These are phyloP conservation scores for sorghum (Sorghum bicolor) DNA, from an alignment of 176 grass and related monocot genomes.

Conservation along the genomic window DNA sequence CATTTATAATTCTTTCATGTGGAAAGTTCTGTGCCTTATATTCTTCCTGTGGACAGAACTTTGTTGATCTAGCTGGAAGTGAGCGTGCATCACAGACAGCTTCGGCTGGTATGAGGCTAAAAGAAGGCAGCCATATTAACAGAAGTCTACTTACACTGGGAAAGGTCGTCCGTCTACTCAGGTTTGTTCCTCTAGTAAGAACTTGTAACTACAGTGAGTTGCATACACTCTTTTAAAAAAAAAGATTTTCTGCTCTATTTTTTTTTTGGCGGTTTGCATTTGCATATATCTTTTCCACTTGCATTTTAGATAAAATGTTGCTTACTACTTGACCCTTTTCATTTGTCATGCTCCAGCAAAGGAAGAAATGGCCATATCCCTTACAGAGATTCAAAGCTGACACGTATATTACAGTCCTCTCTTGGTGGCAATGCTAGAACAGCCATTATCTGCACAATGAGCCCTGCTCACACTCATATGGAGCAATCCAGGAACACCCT, in stretches of 20 bases:
- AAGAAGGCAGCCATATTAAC: constrained; percentile 98
- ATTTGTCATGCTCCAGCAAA: constrained; percentile 55
- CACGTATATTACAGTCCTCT: constrained; percentile 80
- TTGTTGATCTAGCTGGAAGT: constrained; percentile 95
- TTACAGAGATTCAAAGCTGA: constrained; percentile 94
- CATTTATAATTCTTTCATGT: not conserved
- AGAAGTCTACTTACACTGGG: constrained; percentile 93
- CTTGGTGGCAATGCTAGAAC: constrained; percentile 91
- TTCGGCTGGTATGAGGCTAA: constrained; percentile 71
- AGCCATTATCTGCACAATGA: constrained; percentile 93
- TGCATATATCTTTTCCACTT: constrained; percentile 7
- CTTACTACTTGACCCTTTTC: not conserved
- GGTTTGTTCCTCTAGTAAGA: constrained; percentile 49
- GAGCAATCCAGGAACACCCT: constrained; percentile 96
- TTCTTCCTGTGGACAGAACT: constrained; percentile 67
- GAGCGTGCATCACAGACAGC: constrained; percentile 94
- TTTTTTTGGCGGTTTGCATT: not conserved
- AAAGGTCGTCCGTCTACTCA: constrained; percentile 86
- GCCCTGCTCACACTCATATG: constrained; percentile 74
- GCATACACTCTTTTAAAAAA: not conserved
- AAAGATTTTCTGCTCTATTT: not conserved
- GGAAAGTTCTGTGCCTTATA: constrained; percentile 11
- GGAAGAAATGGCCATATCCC: constrained; percentile 87
- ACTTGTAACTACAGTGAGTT: constrained; percentile 5
- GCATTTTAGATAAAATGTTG: constrained; percentile 6